Conservation (phyloP, 768 basidiomycete species). For the Candolleomyces eurysporus region DNA sequence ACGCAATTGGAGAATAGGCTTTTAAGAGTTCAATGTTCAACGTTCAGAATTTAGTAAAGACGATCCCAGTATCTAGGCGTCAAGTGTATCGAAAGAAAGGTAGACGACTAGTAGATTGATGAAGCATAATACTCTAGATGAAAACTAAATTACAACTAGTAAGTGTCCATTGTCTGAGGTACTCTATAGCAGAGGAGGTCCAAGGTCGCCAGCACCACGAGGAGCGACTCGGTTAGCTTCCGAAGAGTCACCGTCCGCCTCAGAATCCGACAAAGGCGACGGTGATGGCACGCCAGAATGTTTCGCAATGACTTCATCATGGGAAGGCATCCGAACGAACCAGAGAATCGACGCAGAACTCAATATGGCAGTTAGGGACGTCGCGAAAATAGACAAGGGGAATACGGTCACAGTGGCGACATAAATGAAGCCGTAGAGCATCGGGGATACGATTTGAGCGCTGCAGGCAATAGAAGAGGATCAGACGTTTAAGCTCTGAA, state of each 20-base stretch:
- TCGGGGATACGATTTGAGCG: conserved; percentile 66
- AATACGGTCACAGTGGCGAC: conserved; percentile 66
- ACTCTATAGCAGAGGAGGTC: no score
- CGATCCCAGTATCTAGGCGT: no score
- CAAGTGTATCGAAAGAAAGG: no score
- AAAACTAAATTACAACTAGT: no score
- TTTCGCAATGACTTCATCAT: conserved; percentile 4
- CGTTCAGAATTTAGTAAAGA: no score
- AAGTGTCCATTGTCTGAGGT: no score
- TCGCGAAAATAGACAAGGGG: conserved; percentile 67
- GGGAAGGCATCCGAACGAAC: conserved; percentile 42
- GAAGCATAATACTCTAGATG: no score
- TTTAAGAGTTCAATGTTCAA: no score
- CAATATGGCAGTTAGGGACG: conserved; percentile 40
- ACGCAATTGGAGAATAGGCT: no score
- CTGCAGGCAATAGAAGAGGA: conserved; percentile 29
- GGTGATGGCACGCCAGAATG: conserved; percentile 7
- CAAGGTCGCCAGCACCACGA: no score
- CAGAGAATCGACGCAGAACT: conserved; percentile 43
- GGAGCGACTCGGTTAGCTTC: background rate
- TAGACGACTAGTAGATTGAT: no score
- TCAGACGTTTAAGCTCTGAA: background rate
- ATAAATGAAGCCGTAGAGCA: conserved; percentile 70
- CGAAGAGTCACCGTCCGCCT: background rate
- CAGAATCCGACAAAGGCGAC: conserved; percentile 14